phyloP scores from a whole-genome alignment of 2,329 filamentous ascomycete genomes.

The Saccharata proteae region DNA sequence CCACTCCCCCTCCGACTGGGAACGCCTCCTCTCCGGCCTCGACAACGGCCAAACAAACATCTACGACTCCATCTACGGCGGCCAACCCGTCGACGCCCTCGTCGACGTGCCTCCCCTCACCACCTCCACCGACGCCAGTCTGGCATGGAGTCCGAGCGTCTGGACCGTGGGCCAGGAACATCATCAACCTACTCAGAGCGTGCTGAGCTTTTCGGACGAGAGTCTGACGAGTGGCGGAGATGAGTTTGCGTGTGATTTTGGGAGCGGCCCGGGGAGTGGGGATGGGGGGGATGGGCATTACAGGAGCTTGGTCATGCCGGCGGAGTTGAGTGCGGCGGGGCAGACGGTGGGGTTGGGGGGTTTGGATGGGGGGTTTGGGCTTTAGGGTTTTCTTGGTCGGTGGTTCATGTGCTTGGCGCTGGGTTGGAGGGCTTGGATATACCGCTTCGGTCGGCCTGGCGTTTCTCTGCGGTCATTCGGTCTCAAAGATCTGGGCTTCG shows the following conservation, averaged over 20 bases:
- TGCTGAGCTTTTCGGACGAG: conserved; percentile 48
- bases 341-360: too few relatives aligned
- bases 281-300: too few relatives aligned
- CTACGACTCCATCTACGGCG: conserved; percentile 73
- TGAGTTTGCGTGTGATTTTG: conserved; percentile 22
- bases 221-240: conserved; percentile 44
- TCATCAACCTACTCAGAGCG: conserved; percentile 33
- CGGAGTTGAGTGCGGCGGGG: too few relatives aligned
- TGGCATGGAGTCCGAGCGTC: conserved; percentile 23
- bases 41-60: conserved; percentile 72
- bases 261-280: conserved; percentile 15
- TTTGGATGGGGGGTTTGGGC: too few relatives aligned
- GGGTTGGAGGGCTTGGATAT: too few relatives aligned
- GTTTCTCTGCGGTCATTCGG: too few relatives aligned
- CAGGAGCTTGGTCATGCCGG: conserved; percentile 10
- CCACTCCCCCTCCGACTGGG: conserved; percentile 60
- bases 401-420: too few relatives aligned
- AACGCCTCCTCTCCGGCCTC: conserved; percentile 65
- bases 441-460: too few relatives aligned
- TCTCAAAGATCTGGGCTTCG: too few relatives aligned
- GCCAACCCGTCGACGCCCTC: conserved; percentile 35
- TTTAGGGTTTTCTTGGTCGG: too few relatives aligned
- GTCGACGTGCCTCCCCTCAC: conserved; percentile 20
- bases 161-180: conserved; percentile 21
- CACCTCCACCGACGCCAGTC: conserved; percentile 17